phyloP scores from a whole-genome alignment of 306 rosid species.

The Malus asiatica region DNA sequence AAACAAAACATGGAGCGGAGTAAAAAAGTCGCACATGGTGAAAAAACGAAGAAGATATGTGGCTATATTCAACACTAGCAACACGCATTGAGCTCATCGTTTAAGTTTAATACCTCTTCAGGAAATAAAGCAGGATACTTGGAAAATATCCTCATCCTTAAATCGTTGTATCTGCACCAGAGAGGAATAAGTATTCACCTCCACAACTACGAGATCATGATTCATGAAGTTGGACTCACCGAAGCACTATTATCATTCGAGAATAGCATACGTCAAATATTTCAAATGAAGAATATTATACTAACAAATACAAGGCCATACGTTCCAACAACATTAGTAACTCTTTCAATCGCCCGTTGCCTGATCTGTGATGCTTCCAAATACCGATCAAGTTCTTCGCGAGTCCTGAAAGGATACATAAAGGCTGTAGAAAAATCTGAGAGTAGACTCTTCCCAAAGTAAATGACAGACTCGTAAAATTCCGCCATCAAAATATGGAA shows the following conservation, averaged over 20 bases:
- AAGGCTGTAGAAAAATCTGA: constrained; percentile 21
- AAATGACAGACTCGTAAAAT: not conserved
- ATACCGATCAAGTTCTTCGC: constrained; percentile 80
- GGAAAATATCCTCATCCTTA: constrained; percentile 82
- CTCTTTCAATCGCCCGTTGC: constrained; percentile 83
- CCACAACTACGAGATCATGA: constrained; percentile 2
- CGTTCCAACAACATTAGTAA: constrained; percentile 89
- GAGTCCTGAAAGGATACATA: constrained; percentile 71
- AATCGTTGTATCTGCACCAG: constrained; percentile 69
- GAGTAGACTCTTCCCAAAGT: constrained; percentile 16
- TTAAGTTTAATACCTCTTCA: constrained; percentile 56
- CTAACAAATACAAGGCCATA: constrained; percentile 34
- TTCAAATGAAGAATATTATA: constrained; percentile 14
- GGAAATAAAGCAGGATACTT: constrained; percentile 81
- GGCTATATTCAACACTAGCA: not conserved
- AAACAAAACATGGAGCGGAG: constrained; percentile 22
- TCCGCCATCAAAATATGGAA: constrained; percentile 4
- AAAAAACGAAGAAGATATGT: constrained; percentile 8
- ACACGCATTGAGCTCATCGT: not conserved
- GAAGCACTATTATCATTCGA: not conserved
- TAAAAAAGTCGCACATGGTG: constrained; percentile 17
- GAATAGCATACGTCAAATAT: not conserved
- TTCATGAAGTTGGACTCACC: not conserved
- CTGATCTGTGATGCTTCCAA: constrained; percentile 93
- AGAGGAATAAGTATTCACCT: not conserved